phyloP scores from a whole-genome alignment of 345 rosid species.

The Rubroshorea leprosula region DNA sequence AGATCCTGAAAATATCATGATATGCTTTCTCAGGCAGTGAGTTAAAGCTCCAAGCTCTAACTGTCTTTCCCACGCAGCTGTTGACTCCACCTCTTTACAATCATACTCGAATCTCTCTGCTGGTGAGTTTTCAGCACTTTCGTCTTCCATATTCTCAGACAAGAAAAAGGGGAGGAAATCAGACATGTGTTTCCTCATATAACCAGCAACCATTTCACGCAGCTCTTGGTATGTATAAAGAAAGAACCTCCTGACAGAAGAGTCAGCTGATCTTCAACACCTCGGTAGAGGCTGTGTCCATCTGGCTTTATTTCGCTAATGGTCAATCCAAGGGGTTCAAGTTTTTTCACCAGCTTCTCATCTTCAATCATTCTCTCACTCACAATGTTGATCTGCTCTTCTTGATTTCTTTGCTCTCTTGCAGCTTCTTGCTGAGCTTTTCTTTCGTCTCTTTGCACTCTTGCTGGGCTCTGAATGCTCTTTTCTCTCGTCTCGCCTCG shows the following conservation, averaged over 20 bases:
- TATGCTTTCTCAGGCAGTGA: conserved; percentile 47
- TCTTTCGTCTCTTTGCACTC: conserved; percentile 66
- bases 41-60: conserved; percentile 62
- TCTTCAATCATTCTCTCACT: conserved; percentile 69
- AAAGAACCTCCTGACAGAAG: conserved; percentile 48
- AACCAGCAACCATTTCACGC: conserved; percentile 68
- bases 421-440: conserved; percentile 89
- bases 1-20: conserved; percentile 54
- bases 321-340: conserved; percentile 61
- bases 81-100: conserved; percentile 60
- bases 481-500: no score
- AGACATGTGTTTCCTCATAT: conserved; percentile 56
- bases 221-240: conserved; percentile 58
- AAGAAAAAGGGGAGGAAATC: conserved; percentile 31
- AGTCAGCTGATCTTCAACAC: conserved; percentile 81
- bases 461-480: conserved; percentile 70
- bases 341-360: conserved; percentile 46
- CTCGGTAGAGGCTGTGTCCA: conserved; percentile 90
- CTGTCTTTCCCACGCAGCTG: conserved; percentile 70
- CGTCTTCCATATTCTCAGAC: conserved; percentile 34
- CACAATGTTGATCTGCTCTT: conserved; percentile 70
- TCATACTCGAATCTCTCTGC: conserved; percentile 48
- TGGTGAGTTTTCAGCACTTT: conserved; percentile 24
- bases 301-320: conserved; percentile 79
- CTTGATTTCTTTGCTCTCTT: conserved; percentile 84